Evolutionary conservation across 495 filamentous ascomycete genomes (phyloP).

Genomic region (Xylaria curta): DNA sequence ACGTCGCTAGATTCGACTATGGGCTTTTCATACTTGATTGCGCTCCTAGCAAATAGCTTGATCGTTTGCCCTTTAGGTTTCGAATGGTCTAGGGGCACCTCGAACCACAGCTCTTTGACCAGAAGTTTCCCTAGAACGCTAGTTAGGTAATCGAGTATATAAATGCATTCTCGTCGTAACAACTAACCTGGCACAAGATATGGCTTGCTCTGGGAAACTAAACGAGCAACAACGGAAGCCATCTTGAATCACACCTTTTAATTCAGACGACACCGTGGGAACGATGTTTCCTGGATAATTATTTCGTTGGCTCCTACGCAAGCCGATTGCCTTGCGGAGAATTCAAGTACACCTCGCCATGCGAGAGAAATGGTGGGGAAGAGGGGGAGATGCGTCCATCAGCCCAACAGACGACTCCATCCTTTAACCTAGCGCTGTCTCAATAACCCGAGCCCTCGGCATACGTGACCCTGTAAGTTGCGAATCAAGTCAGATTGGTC

Average conservation of each 20-base stretch:
- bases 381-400: background rate
- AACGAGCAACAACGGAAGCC: conserved; percentile 36
- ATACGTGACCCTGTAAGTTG: background rate
- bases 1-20: conserved; percentile 56
- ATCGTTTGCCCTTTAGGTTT: conserved; percentile 66
- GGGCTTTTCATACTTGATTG: conserved; percentile 66
- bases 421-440: background rate
- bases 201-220: conserved; percentile 38
- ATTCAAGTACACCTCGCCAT: background rate
- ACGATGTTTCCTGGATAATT: background rate
- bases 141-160: conserved; percentile 19
- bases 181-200: conserved; percentile 44
- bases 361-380: background rate
- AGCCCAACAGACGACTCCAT: background rate
- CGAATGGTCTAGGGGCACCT: conserved; percentile 78
- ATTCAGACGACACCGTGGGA: background rate
- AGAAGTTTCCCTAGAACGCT: conserved; percentile 67
- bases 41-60: conserved; percentile 77
- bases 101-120: conserved; percentile 82
- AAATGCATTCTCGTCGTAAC: background rate
- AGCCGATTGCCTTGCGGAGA: background rate
- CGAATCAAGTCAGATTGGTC: background rate
- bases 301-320: background rate
- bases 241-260: conserved; percentile 19
- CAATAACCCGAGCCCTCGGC: background rate